Percentiles rank a stretch among this genome's conserved stretches.
Conservation (phyloP, 176 grass and related monocot species). For the Oryza brachyantha region DNA sequence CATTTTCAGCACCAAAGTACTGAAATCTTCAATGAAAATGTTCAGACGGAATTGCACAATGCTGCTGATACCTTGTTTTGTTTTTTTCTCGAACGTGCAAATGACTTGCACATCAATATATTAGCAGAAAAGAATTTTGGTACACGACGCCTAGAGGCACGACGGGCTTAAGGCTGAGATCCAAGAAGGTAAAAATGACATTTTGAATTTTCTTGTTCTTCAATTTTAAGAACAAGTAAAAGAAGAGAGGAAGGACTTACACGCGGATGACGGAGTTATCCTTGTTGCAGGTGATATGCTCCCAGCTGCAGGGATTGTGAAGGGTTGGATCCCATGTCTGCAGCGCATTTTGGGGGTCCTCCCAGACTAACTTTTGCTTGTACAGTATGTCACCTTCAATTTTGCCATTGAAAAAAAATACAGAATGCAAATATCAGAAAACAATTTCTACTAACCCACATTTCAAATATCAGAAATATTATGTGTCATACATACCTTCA, state of each 20-base stretch:
- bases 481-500: conserved; percentile 33
- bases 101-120: no score
- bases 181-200: no score
- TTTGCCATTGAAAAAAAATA: background rate
- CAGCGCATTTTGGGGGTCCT: conserved; percentile 35
- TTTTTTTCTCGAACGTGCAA: background rate
- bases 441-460: no score
- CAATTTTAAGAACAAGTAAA: background rate
- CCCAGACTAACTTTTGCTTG: conserved; percentile 22
- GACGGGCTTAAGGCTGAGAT: no score
- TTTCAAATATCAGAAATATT: no score
- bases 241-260: conserved; percentile 2
- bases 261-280: conserved; percentile 30
- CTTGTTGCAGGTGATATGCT: conserved; percentile 50
- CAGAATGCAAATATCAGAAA: background rate
- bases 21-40: background rate
- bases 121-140: no score
- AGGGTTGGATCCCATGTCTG: conserved; percentile 49
- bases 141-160: no score
- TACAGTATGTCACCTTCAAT: conserved; percentile 50
- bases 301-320: conserved; percentile 45
- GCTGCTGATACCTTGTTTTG: background rate
- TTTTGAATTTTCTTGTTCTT: no score
- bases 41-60: background rate
- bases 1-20: background rate